Evolutionary conservation across 371 early-diverging fungal genomes (phyloP).

Genomic region (Rhizopus sp.): DNA sequence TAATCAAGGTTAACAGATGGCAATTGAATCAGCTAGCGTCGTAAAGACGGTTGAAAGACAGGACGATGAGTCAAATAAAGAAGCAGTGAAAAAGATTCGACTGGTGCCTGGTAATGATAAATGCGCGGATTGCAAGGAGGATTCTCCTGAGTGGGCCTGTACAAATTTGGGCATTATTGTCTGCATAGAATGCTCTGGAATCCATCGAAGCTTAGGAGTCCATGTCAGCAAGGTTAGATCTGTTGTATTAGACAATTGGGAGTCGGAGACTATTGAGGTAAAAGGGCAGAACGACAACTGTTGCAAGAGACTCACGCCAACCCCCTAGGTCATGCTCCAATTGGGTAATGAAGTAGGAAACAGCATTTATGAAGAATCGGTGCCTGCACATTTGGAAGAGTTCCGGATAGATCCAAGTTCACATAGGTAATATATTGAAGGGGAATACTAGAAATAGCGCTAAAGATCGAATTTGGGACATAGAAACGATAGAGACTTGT

Average conservation of each 20-base stretch:
- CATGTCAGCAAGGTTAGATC: conserved; percentile 90
- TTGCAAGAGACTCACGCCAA: background rate
- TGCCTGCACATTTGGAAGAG: conserved; percentile 44
- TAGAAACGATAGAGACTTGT: conserved; percentile 69
- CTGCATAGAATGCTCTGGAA: conserved; percentile 97
- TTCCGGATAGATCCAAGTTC: conserved; percentile 36
- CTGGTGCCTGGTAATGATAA: conserved; percentile 63
- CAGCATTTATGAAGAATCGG: conserved; percentile 65
- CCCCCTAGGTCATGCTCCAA: conserved; percentile 71
- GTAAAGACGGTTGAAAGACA: conserved; percentile 5
- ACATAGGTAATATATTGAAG: conserved; percentile 21
- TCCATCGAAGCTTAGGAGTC: conserved; percentile 95
- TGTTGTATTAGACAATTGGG: conserved; percentile 88
- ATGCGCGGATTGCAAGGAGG: conserved; percentile 82
- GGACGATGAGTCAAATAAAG: conserved; percentile 24
- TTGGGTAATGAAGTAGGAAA: conserved; percentile 82
- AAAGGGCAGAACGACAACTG: background rate
- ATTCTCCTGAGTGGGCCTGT: conserved; percentile 91
- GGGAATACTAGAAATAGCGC: background rate
- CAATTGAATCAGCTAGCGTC: conserved; percentile 8
- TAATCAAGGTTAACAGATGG: background rate
- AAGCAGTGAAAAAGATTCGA: conserved; percentile 33
- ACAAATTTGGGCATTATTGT: conserved; percentile 90
- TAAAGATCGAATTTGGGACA: background rate
- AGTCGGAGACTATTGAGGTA: conserved; percentile 73